Conservation (phyloP, 306 rosid species). For the Hippophae rhamnoides region DNA sequence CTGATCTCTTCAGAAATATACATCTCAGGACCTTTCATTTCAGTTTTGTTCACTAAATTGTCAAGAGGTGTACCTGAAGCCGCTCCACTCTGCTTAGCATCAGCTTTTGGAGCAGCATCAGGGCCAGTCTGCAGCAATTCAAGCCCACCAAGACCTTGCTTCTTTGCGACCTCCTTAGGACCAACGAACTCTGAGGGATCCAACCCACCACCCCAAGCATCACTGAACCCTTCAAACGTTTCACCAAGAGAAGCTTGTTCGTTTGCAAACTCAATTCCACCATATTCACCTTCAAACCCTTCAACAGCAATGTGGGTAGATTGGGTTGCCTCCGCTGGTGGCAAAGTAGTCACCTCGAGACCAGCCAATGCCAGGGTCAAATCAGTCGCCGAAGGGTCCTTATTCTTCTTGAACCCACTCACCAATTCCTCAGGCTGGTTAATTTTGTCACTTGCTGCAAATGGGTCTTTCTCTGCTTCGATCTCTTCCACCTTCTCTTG, state of each 20-base stretch:
- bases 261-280: conserved; percentile 80
- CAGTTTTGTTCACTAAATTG: conserved; percentile 44
- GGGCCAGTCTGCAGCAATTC: conserved; percentile 81
- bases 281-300: conserved; percentile 93
- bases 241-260: conserved; percentile 73
- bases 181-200: conserved; percentile 85
- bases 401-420: conserved; percentile 73
- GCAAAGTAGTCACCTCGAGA: conserved; percentile 79
- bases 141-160: conserved; percentile 87
- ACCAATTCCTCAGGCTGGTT: conserved; percentile 70
- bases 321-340: conserved; percentile 87
- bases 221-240: conserved; percentile 80
- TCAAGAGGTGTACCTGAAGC: conserved; percentile 53
- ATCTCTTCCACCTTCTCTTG: conserved; percentile 45
- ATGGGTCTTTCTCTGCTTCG: conserved; percentile 63
- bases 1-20: conserved; percentile 63
- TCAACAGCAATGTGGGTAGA: conserved; percentile 81
- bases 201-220: conserved; percentile 96
- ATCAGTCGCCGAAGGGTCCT: conserved; percentile 69
- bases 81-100: conserved; percentile 24
- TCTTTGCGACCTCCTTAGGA: conserved; percentile 40
- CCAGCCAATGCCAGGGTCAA: conserved; percentile 68
- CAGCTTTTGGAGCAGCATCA: conserved; percentile 33
- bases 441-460: conserved; percentile 86
- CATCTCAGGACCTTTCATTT: conserved; percentile 93